A percentile compares a stretch with the other conserved stretches of the same genome.
Evolutionary conservation across 495 filamentous ascomycete species (phyloP).

Genomic region (Hypoxylon perforatum): DNA sequence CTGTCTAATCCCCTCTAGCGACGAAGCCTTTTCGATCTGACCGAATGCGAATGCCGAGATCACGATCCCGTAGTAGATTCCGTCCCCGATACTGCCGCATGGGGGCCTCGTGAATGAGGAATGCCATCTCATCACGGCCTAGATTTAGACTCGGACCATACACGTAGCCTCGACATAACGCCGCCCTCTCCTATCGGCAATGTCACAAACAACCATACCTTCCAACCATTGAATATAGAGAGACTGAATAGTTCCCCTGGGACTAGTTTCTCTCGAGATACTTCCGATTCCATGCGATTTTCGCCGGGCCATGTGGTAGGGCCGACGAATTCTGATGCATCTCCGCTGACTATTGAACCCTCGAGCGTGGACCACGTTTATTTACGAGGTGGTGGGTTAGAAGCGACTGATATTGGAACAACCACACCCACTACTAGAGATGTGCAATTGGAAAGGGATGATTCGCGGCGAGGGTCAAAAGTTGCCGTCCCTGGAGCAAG

Average conservation of each 20-base stretch:
- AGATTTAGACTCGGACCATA: constrained; percentile 29
- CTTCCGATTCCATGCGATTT: constrained; percentile 40
- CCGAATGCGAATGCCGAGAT: constrained; percentile 41
- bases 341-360: constrained; percentile 33
- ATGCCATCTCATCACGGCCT: constrained; percentile 35
- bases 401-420: constrained; percentile 24
- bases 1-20: constrained; percentile 27
- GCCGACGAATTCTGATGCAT: constrained; percentile 40
- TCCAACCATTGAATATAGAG: constrained; percentile 33
- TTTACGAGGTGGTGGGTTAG: constrained; percentile 28
- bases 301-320: constrained; percentile 30
- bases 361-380: constrained; percentile 36
- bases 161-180: constrained; percentile 21
- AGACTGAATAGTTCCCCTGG: constrained; percentile 27
- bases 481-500: constrained; percentile 30
- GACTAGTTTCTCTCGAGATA: constrained; percentile 33
- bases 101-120: constrained; percentile 43
- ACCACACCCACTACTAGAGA: constrained; percentile 21
- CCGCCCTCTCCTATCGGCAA: constrained; percentile 13
- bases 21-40: constrained; percentile 14
- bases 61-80: constrained; percentile 41
- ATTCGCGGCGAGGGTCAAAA: constrained; percentile 21
- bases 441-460: constrained; percentile 35
- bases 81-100: constrained; percentile 43
- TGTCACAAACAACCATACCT: constrained; percentile 12